Base-by-base conservation (phyloP, 176 grass and related monocot genomes). In the Cenchrus fungigraminus region DNA sequence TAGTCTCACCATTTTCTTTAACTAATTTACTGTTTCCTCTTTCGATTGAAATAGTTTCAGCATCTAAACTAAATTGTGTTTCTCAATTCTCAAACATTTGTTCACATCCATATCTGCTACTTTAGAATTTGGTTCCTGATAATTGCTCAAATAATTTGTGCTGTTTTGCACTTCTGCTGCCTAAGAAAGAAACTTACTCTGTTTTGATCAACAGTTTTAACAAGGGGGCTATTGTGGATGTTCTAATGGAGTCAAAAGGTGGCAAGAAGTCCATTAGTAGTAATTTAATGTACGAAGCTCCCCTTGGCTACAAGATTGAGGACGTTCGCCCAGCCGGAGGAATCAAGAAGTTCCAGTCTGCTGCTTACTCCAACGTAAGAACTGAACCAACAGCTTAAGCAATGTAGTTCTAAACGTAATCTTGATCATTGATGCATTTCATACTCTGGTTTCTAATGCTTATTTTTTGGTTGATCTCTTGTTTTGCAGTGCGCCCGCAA, bases 261-360 rank as follows among this genome's bases (percentile, higher is more conserved):
- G 91, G 96, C 1, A 97, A 94, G 56, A 89, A 94, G 83, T 90
- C 87, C 83, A 95, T 82, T 83, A 95, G 87, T 91, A 92, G 78
- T 93, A 94, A 77, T 80, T 69, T 56, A 54, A 87, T 83, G 82
- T 94, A 95, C 89, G 96, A 98, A 98, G 89, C 91, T 76, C 96
- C 96, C 74, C 93, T 98, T 14, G 96, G 93, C 9, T 95, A 95
- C 87, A 89, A 89, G 87, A 95, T 95, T 79, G 96, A 98, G 87
- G 96, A 98, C 93, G 77, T 98, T 74, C 91, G 96, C 81, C 96
- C 96, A 3, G 85, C 86, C 71, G 96, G 96, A 49, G 96, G 96
- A 72, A 94, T 95, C 77, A 90, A 98, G 93, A 98, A 98, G 77
- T 98, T 98, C 81, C 96, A 98, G 87, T 95, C 96, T 90, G 96